These are phyloP conservation scores for Vaccinium myrtillus DNA, from an alignment of 148 eudicot species.

Conservation along the genomic window DNA sequence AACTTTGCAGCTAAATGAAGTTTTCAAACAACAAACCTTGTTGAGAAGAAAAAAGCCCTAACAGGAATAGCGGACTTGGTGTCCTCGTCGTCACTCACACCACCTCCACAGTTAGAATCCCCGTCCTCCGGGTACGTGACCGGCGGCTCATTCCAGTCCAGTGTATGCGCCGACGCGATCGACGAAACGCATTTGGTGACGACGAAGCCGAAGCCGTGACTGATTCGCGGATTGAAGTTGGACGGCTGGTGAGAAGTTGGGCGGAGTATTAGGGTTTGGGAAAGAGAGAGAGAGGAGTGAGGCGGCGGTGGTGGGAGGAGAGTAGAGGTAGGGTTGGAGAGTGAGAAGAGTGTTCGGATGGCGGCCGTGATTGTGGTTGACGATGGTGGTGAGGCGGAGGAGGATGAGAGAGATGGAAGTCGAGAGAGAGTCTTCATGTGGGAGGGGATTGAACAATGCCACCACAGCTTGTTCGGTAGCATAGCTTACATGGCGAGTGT, in stretches of 20 bases:
- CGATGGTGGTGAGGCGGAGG: neutral
- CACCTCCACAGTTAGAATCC: constrained; percentile 18
- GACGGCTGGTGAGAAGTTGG: constrained; percentile 14
- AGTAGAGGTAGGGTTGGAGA: constrained; percentile 15
- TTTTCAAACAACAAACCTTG: constrained; percentile 46
- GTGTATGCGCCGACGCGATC: constrained; percentile 26
- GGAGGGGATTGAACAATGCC: neutral
- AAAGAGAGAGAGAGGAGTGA: neutral
- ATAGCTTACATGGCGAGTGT: no score
- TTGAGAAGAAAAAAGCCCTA: constrained; percentile 86
- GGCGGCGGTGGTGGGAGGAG: neutral
- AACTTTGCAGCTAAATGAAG: neutral
- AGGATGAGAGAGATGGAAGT: constrained; percentile 20
- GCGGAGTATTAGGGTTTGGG: constrained; percentile 24
- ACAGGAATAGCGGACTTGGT: constrained; percentile 59
- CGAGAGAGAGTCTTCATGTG: constrained; percentile 14
- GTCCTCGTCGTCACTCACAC: constrained; percentile 22
- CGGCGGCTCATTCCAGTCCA: constrained; percentile 53
- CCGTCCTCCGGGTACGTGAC: constrained; percentile 40
- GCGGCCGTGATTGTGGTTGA: constrained; percentile 17
- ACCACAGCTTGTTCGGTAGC: neutral
- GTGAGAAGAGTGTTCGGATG: constrained; percentile 26
- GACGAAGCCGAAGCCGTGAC: neutral
- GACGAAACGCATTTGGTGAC: constrained; percentile 41
- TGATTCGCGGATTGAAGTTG: neutral